Base-by-base conservation (phyloP, 768 basidiomycete genomes). In the Termitomyces sp. region DNA sequence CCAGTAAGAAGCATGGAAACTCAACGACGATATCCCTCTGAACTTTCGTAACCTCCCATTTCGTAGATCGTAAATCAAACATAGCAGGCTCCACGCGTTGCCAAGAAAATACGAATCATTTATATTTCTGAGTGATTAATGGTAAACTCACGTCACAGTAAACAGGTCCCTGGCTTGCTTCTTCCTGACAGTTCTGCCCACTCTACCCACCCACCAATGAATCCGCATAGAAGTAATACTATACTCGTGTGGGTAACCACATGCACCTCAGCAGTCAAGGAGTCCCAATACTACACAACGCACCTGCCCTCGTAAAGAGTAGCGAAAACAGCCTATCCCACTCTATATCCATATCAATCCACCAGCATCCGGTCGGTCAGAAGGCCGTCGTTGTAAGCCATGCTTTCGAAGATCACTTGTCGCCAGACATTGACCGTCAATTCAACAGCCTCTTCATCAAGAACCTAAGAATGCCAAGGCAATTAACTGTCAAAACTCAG, bases 391-490 rank as follows among this genome's bases (percentile, higher is more conserved):
- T 83, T 85, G 68, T 91, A 94, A 26, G 93, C 90, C 83, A 92
- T 88, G 64, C 92, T 93, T 77, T 98, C 94, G 67, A 96, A 96
- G 49, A 93, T 90, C 62, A 96, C 81, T 71, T 93, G 90, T 53
- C 92, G 83, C 94, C 94, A 98, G 46, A 97, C 77, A 58, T 78
- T 79, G 62, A 86, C 69, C n/a, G 83, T 77, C 55, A 95, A 81
- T 57, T 92, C 86, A 26, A 74, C 73, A 5, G 94, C 93, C 67
- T 98, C 94, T 68, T 96, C 94, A 66, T 93, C 93, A 35, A 98
- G 76, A 3, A 97, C 91, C 94, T 97, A 65, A 5, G 19, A 1
- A 42, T 45, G 21, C 26, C 38, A 28, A 41, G 11, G 57, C 59
- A 41, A 64, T 40, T 19, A 34, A 5, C 30, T 26, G 42, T 45